These are phyloP conservation scores for Corniculantispora saksenae DNA, from an alignment of 2,329 filamentous ascomycete species.

Conservation along the genomic window DNA sequence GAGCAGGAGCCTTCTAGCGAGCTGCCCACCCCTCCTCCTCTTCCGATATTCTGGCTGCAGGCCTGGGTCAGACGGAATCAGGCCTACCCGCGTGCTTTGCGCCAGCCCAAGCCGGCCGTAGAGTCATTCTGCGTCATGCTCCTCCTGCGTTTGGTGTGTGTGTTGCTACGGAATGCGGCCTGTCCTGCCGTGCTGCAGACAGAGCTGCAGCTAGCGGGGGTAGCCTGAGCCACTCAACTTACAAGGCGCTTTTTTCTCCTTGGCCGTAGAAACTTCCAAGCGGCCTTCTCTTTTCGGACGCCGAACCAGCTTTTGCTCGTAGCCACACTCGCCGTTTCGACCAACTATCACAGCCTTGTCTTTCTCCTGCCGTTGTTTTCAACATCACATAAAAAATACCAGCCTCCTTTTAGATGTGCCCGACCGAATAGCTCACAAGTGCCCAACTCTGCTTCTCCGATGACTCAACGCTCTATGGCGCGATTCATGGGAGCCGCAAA, in stretches of 20 bases:
- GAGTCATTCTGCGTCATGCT: background rate
- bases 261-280: background rate
- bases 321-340: background rate
- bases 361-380: background rate
- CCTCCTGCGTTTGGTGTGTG: background rate
- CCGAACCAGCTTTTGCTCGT: background rate
- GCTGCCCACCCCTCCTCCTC: no score
- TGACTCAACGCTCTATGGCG: constrained; percentile 10
- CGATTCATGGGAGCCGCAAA: constrained; percentile 6
- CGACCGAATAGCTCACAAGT: background rate
- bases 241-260: background rate
- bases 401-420: background rate
- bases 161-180: background rate
- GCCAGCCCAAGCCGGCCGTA: constrained; percentile 9
- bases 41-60: background rate
- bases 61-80: background rate
- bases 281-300: constrained; percentile 1
- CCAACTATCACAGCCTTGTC: background rate
- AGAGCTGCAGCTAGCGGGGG: background rate
- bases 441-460: background rate
- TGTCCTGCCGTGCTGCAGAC: background rate
- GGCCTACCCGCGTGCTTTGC: background rate
- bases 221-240: background rate
- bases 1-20: background rate
- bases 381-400: background rate